Evolutionary conservation across 345 rosid species (phyloP).

Genomic region (Corymbia maculata): DNA sequence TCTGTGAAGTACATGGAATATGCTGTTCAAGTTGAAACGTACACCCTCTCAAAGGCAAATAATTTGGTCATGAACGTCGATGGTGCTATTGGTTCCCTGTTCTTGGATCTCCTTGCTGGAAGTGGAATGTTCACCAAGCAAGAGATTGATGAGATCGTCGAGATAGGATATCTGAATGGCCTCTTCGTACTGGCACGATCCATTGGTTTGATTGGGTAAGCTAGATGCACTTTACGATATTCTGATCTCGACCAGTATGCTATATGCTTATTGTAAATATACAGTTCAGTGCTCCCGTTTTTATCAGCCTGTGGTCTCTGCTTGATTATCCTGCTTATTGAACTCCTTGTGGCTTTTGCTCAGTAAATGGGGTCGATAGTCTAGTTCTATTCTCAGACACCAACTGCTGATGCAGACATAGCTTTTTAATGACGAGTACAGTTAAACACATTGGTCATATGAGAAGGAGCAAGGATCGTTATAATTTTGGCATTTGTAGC

Average conservation of each 20-base stretch:
- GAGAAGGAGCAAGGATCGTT: background rate
- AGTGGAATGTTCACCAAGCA: slow-evolving; percentile 89
- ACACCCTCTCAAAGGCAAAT: slow-evolving; percentile 77
- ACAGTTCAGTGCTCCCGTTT: background rate
- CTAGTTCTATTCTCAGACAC: background rate
- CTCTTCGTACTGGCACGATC: slow-evolving; percentile 91
- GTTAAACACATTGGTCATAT: background rate
- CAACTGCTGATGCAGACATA: background rate
- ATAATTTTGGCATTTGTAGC: background rate
- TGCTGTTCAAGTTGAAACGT: slow-evolving; percentile 82
- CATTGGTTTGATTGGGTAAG: slow-evolving; percentile 82
- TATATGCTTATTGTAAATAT: background rate
- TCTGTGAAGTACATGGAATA: slow-evolving; percentile 92
- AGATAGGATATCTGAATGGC: slow-evolving; percentile 84
- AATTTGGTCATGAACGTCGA: slow-evolving; percentile 82
- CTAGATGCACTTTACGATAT: background rate
- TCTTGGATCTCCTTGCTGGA: slow-evolving; percentile 91
- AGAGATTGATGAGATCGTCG: slow-evolving; percentile 88
- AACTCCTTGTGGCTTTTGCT: background rate
- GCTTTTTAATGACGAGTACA: background rate
- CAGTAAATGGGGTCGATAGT: background rate
- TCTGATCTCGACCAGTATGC: background rate
- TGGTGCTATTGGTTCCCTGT: slow-evolving; percentile 92
- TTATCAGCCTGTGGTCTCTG: background rate
- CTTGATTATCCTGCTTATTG: background rate